Evolutionary conservation across 495 filamentous ascomycete species (phyloP), one percentile per base, ranked within the genome.

Genomic region (Xylaria cubensis): DNA sequence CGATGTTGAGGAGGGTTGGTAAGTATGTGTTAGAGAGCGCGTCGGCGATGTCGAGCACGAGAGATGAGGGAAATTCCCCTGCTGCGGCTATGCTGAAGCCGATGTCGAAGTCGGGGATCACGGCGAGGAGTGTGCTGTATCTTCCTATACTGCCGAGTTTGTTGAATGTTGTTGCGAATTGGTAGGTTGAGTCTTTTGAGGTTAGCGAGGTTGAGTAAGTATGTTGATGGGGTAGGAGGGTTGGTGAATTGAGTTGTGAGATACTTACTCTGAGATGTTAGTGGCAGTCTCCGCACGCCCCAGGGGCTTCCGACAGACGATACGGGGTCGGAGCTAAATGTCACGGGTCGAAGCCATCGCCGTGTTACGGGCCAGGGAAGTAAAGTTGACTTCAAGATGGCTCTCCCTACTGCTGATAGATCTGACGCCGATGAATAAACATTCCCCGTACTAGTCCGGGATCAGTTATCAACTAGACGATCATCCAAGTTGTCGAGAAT

Each of bases 311-410:
- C 88, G 19, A 90, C 81, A 2, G 77, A 76, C 1, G 81, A 76
- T 0, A 69, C 77, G 0, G 86, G 76, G 24, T 83, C 82, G 0
- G 88, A 83, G n/a, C 85, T 88, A 51, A 86, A 85, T 4, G 79
- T 72, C 9, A 73, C 48, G 0, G 89, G 89, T 70, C 88, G 89
- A 55, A 92, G 71, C 89, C 88, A 91, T 46, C 83, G 75, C 67
- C 86, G 81, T 0, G 89, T 91, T 42, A 80, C 72, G 17, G 80
- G 73, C 0, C 83, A 79, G 0, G 83, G 76, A 1, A 90, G 74
- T 0, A 90, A 78, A 0, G 83, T 81, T 12, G 82, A 87, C 39
- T 81, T 81, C 44, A 91, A 80, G 62, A 91, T 88, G 4, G 84
- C 86, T 42, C 83, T 82, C 12, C 88, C 88, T 1, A 90, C 66